Evolutionary conservation across 176 grass and related monocot species (phyloP).

Genomic region (Cenchrus americanus): DNA sequence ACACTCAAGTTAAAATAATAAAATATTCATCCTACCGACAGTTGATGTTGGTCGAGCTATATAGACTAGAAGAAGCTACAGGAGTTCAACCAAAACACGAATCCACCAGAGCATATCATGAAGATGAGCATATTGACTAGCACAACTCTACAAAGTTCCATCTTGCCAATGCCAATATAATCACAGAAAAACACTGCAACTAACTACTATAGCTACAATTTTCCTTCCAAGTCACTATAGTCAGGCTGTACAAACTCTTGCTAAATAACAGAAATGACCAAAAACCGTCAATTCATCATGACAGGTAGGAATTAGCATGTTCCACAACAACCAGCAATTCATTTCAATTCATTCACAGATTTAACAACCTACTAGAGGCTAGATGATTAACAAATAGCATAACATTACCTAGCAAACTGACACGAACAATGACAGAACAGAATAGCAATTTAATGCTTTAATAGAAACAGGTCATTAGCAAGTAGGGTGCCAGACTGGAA

Average conservation of each 20-base stretch:
- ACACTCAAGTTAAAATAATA: background rate
- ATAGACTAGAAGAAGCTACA: background rate
- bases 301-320: background rate
- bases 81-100: slow-evolving; percentile 17
- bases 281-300: slow-evolving; percentile 1
- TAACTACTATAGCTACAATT: background rate
- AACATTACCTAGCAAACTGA: background rate
- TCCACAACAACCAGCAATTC: background rate
- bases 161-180: background rate
- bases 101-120: background rate
- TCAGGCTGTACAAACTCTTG: background rate
- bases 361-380: background rate
- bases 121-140: background rate
- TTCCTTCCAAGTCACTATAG: background rate
- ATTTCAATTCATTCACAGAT: background rate
- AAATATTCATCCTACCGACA: slow-evolving; percentile 7
- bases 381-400: background rate
- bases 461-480: slow-evolving; percentile 4
- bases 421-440: background rate
- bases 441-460: background rate
- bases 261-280: background rate
- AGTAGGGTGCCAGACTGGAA: background rate
- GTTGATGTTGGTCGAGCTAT: background rate
- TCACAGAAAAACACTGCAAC: background rate
- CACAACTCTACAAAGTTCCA: background rate